Percentiles rank a stretch among this genome's conserved stretches.
These are phyloP conservation scores for Coemansia sp. DNA, from an alignment of 192 early-diverging fungal species.

Conservation along the genomic window DNA sequence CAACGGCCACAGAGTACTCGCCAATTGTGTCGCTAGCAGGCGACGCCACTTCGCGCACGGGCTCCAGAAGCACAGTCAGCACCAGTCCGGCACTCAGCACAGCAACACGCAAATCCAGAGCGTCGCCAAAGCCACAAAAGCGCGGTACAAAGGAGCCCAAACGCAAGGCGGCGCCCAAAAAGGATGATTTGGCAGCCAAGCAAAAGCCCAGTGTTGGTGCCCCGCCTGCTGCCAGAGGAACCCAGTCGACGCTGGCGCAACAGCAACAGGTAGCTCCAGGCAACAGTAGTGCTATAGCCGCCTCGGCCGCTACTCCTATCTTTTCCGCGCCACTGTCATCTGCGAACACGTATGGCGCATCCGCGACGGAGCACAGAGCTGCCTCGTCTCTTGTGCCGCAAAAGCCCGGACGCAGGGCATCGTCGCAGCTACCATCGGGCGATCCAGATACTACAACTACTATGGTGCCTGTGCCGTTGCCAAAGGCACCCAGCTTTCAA, in stretches of 20 bases:
- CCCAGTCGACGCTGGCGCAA: not conserved
- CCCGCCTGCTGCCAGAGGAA: not conserved
- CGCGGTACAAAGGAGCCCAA: constrained; percentile 13
- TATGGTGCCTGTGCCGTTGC: not conserved
- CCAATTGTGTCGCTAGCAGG: not conserved
- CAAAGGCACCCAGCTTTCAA: constrained; percentile 1
- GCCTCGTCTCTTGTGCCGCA: not conserved
- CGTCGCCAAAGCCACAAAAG: constrained; percentile 17
- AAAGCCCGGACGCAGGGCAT: not conserved
- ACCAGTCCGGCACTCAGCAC: constrained; percentile 45
- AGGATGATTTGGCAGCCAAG: not conserved
- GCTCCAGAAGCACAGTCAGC: constrained; percentile 1
- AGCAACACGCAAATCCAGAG: constrained; percentile 22
- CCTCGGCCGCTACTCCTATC: too few relatives aligned
- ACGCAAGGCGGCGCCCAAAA: constrained; percentile 12
- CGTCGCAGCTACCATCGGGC: not conserved
- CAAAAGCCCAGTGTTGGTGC: not conserved
- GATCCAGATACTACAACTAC: not conserved
- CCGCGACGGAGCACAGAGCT: not conserved
- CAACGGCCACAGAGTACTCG: not conserved
- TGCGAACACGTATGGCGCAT: not conserved
- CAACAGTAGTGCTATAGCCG: too few relatives aligned
- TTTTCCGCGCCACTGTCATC: too few relatives aligned
- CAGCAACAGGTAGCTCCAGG: not conserved
- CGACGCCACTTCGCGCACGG: not conserved